phyloP scores from a whole-genome alignment of 2,329 filamentous ascomycete species.

The Apiospora aurea region DNA sequence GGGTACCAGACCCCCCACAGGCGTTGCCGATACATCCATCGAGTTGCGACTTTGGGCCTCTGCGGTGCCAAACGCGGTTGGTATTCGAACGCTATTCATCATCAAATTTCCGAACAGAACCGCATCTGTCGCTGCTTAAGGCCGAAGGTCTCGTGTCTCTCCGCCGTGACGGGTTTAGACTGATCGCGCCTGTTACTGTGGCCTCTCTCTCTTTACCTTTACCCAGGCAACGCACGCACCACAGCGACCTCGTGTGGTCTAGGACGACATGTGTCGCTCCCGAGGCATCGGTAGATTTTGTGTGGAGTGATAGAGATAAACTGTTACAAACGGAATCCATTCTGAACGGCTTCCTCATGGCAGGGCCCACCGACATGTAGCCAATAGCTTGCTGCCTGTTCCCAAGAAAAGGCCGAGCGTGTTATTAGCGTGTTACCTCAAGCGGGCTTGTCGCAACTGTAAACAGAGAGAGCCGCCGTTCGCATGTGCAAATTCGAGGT shows the following conservation, averaged over 20 bases:
- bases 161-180: background rate
- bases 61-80: background rate
- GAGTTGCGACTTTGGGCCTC: background rate
- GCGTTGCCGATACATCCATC: background rate
- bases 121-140: background rate
- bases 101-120: slow-evolving; percentile 12
- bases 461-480: slow-evolving; percentile 17
- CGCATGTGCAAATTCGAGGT: slow-evolving; percentile 11
- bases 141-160: background rate
- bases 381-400: background rate
- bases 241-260: background rate
- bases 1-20: background rate
- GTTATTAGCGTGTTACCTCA: background rate
- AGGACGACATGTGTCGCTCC: slow-evolving; percentile 17
- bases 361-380: slow-evolving; percentile 6
- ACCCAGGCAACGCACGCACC: background rate
- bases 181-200: slow-evolving; percentile 1
- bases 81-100: background rate
- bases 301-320: slow-evolving; percentile 10
- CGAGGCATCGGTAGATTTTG: slow-evolving; percentile 14
- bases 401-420: slow-evolving; percentile 17
- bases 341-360: background rate
- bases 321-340: slow-evolving; percentile 26
- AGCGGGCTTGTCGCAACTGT: background rate
- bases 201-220: background rate